Evolutionary conservation across 768 basidiomycete species (phyloP), one percentile per base, ranked within the genome.

Genomic region (Gyrodon lividus): DNA sequence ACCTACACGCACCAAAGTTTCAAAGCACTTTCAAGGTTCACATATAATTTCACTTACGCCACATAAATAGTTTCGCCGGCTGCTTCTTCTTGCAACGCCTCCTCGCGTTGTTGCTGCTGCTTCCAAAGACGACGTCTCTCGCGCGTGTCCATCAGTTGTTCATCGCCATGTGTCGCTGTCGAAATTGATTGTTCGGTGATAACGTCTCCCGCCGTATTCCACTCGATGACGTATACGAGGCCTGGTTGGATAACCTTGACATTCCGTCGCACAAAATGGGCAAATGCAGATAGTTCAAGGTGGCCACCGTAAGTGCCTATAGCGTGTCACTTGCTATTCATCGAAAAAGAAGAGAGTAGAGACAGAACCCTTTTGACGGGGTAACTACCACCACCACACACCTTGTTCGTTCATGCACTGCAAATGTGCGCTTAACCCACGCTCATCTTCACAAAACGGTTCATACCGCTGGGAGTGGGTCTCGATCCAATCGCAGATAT

Each of bases 181-280:
- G 67, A 56, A 39, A 65, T 48, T 40, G 66, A 50, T 57, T 60
- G 57, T 58, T 60, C 57, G 54, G 63, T 56, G 48, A 60, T 61
- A 60, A 48, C 59, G 47, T 81, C 80, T 45, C 74, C 78, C 52
- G 83, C 85, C 3, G 86, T 78, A 34, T 73, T 70, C 86, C 89
- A 90, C 61, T 92, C 86, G 48, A 95, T 92, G 53, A 94, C 86
- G 69, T 94, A 94, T 23, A 93, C 88, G 30, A 97, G 77, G 2
- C 89, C 91, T 0, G 94, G 93, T 63, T 96, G 94, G 46, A 95
- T 81, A 51, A 97, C 92, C 73, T 96, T 96, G 67, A 97, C 87
- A 61, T 92, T 80, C 26, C 86, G 77, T 48, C 75, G 74, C 43
- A 78, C 78, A 74, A 92, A 80, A 59, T 93, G 89, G 4, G 94